phyloP scores from a whole-genome alignment of 768 basidiomycete species.

The Filobasidium floriforme region DNA sequence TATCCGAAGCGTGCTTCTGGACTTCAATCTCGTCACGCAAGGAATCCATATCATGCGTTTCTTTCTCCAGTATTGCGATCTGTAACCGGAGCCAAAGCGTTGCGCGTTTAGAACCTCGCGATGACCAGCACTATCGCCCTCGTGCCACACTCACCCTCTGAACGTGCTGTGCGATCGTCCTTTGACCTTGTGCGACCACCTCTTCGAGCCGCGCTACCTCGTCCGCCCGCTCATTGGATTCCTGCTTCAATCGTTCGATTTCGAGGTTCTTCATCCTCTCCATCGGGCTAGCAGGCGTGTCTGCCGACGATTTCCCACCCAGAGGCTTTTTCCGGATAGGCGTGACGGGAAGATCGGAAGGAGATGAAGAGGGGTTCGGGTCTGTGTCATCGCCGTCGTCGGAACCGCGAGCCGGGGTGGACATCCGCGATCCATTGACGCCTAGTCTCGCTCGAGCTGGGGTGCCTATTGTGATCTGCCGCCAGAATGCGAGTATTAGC shows the following conservation, averaged over 20 bases:
- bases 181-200: slow-evolving; percentile 66
- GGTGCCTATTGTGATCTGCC: too few species aligned
- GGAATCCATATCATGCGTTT: slow-evolving; percentile 66
- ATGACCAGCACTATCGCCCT: too few species aligned
- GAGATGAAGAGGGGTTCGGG: neutral
- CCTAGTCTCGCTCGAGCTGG: too few species aligned
- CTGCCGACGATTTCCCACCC: neutral
- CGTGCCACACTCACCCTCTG: slow-evolving; percentile 62
- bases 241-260: slow-evolving; percentile 68
- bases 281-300: neutral
- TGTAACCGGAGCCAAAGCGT: slow-evolving; percentile 15
- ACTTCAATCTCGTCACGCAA: slow-evolving; percentile 94
- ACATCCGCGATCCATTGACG: too few species aligned
- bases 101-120: neutral
- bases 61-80: slow-evolving; percentile 67
- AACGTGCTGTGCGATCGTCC: slow-evolving; percentile 40
- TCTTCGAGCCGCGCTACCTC: slow-evolving; percentile 75
- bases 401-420: neutral
- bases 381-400: neutral
- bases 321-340: neutral
- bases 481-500: too few species aligned
- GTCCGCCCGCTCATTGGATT: slow-evolving; percentile 84
- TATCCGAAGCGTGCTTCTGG: slow-evolving; percentile 85
- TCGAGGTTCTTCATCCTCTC: slow-evolving; percentile 48
- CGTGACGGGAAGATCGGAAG: neutral